phyloP scores from a whole-genome alignment of 164 flowering plant species.

The Kalanchoe fedtschenkoi region DNA sequence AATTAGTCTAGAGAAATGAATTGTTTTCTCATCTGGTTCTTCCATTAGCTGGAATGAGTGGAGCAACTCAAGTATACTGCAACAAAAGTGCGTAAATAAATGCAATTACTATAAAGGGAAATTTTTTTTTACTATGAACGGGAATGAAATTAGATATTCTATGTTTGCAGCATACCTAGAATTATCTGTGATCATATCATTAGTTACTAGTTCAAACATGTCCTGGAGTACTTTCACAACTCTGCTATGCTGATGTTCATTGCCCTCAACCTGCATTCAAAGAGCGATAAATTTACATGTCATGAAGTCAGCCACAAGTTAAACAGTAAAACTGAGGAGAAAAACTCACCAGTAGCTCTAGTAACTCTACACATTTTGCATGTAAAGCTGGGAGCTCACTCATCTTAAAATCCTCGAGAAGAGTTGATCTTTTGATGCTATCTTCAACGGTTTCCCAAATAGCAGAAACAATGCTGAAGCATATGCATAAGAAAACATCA shows the following conservation, averaged over 20 bases:
- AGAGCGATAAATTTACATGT: constrained; percentile 6
- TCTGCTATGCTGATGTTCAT: constrained; percentile 30
- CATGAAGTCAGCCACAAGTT: background rate
- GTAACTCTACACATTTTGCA: constrained; percentile 41
- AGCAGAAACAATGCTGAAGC: constrained; percentile 40
- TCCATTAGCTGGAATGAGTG: constrained; percentile 16
- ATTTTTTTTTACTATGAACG: background rate
- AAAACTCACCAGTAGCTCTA: constrained; percentile 61
- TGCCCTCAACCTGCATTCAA: constrained; percentile 40
- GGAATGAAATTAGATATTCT: background rate
- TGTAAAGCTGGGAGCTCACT: constrained; percentile 51
- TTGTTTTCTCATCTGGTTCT: constrained; percentile 19
- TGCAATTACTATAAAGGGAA: background rate
- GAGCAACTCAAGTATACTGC: constrained; percentile 49
- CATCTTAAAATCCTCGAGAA: constrained; percentile 61
- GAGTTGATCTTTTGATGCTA: constrained; percentile 40
- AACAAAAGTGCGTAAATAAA: constrained; percentile 6
- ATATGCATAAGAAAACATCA: constrained; percentile 1
- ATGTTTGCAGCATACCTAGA: constrained; percentile 39
- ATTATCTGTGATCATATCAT: constrained; percentile 58
- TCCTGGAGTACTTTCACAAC: constrained; percentile 73
- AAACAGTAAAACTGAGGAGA: background rate
- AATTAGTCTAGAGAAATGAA: constrained; percentile 18
- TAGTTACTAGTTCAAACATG: constrained; percentile 66
- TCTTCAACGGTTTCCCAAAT: constrained; percentile 53